Percentiles rank a stretch among this genome's conserved stretches.
Evolutionary conservation across 306 rosid species (phyloP).

Genomic region (Trifolium subterraneum): DNA sequence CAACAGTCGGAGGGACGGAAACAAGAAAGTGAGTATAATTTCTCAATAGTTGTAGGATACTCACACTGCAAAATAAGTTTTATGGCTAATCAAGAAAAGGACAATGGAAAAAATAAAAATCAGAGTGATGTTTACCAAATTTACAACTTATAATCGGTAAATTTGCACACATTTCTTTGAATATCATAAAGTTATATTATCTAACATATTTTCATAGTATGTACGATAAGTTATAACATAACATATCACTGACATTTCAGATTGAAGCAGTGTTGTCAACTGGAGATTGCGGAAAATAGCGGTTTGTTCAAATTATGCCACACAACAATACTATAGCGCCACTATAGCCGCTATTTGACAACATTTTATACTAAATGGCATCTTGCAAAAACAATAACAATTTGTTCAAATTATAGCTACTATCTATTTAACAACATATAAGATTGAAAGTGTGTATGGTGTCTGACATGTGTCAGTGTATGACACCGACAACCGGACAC

Average conservation of each 20-base stretch:
- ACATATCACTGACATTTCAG: too few species aligned
- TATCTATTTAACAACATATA: too few species aligned
- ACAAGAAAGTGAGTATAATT: constrained; percentile 76
- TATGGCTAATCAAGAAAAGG: neutral
- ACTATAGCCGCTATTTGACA: too few species aligned
- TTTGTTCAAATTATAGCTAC: too few species aligned
- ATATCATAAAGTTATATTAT: neutral
- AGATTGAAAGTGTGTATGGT: too few species aligned
- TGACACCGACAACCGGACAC: too few species aligned
- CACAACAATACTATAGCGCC: too few species aligned
- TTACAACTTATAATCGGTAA: neutral
- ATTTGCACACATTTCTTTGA: neutral
- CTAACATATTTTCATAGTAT: constrained; percentile 6
- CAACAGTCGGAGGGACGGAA: constrained; percentile 68
- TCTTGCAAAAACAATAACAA: too few species aligned
- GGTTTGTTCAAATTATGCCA: too few species aligned
- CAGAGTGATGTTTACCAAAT: neutral
- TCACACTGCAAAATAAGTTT: constrained; percentile 53
- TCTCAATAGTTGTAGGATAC: constrained; percentile 55
- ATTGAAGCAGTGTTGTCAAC: too few species aligned
- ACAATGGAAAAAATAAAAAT: neutral
- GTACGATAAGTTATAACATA: neutral
- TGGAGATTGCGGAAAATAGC: too few species aligned
- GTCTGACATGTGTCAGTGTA: neutral
- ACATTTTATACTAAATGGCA: too few species aligned